phyloP scores from a whole-genome alignment of 23 red algal genomes.

The Chondrus crispus region DNA sequence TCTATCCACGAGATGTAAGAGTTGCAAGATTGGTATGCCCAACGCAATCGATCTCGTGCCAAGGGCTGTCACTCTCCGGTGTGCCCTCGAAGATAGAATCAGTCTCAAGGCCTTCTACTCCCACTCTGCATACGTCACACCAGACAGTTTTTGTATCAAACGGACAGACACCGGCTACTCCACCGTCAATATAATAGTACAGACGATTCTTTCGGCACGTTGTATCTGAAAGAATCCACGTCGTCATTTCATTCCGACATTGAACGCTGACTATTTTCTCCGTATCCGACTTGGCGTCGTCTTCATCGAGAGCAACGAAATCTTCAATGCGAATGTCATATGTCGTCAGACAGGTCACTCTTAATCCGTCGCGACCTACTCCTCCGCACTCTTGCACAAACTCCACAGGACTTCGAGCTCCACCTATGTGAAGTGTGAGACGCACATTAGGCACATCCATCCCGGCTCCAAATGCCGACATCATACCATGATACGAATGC shows the following conservation, averaged over 20 bases:
- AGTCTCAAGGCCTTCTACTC: too few relatives aligned
- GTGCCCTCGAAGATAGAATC: too few relatives aligned
- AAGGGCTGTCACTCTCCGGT: too few relatives aligned
- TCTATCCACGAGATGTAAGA: too few relatives aligned
- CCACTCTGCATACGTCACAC: neutral
- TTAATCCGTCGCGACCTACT: neutral
- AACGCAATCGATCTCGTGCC: too few relatives aligned
- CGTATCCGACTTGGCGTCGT: too few relatives aligned
- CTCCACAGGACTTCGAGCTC: neutral
- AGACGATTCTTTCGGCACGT: neutral
- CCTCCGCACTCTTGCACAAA: neutral
- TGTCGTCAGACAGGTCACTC: neutral
- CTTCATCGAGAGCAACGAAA: too few relatives aligned
- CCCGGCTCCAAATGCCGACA: neutral
- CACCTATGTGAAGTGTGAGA: neutral
- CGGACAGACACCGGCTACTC: neutral
- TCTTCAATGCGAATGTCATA: neutral
- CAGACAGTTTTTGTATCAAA: neutral
- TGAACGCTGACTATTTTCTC: too few relatives aligned
- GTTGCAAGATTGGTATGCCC: too few relatives aligned
- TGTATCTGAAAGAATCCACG: neutral
- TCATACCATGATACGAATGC: constrained; percentile 22
- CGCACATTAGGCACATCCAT: neutral
- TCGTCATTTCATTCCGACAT: too few relatives aligned
- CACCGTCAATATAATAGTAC: neutral